Percentiles rank a stretch among this genome's conserved stretches.
Evolutionary conservation across 2,329 filamentous ascomycete genomes (phyloP).

Genomic region (Thermoascus crustaceus): DNA sequence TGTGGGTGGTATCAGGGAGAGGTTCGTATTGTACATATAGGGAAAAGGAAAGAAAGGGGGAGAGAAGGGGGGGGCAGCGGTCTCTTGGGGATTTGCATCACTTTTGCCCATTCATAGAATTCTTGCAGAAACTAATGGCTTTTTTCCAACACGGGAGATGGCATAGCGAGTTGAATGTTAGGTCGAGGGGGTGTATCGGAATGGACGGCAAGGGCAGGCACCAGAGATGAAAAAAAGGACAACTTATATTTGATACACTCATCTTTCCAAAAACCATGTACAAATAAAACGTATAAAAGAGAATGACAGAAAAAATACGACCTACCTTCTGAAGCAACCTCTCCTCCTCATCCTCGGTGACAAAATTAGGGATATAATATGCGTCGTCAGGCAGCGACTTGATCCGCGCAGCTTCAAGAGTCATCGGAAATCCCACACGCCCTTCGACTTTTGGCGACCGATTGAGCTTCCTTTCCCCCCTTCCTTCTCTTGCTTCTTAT

Average conservation of each 20-base stretch:
- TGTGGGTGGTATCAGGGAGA: slow-evolving; percentile 4
- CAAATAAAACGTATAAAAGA: neutral
- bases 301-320: neutral
- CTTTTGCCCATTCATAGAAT: too few species aligned
- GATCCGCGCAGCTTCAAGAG: slow-evolving; percentile 25
- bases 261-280: slow-evolving; percentile 1
- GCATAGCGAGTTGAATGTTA: too few species aligned
- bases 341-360: slow-evolving; percentile 65
- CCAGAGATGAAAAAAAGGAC: slow-evolving; percentile 2
- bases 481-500: neutral
- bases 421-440: slow-evolving; percentile 12
- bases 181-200: too few species aligned
- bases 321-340: slow-evolving; percentile 61
- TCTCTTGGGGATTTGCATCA: too few species aligned
- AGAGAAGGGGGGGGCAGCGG: too few species aligned
- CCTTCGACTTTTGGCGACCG: neutral
- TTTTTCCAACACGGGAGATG: too few species aligned
- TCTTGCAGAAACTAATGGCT: too few species aligned
- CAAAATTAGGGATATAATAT: slow-evolving; percentile 82
- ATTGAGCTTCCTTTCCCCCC: neutral
- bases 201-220: neutral
- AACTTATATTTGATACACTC: too few species aligned
- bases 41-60: too few species aligned
- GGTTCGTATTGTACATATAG: too few species aligned
- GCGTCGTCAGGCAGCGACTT: slow-evolving; percentile 38